Conservation (phyloP, 768 basidiomycete genomes). For the Lepiota brunneoincarnata region DNA sequence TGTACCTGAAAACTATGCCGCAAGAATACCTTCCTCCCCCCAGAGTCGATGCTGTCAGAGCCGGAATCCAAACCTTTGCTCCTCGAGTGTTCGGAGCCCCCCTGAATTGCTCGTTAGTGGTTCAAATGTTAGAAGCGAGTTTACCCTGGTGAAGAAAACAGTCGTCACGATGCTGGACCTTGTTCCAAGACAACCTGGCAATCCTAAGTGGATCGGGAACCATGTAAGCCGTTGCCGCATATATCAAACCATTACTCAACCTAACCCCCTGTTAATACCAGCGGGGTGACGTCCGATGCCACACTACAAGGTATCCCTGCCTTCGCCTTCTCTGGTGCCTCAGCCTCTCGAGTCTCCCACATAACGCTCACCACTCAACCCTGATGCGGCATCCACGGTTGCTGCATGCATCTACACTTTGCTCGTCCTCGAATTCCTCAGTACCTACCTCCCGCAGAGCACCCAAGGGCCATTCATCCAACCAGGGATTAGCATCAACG, state of each 20-base stretch:
- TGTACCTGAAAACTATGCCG: not conserved
- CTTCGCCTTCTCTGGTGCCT: constrained; percentile 42
- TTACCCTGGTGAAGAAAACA: not conserved
- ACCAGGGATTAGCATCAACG: constrained; percentile 39
- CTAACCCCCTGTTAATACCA: constrained; percentile 16
- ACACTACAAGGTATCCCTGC: constrained; percentile 47
- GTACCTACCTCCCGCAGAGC: constrained; percentile 27
- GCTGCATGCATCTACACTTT: constrained; percentile 41
- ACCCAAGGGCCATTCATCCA: constrained; percentile 37
- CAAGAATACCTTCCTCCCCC: not conserved
- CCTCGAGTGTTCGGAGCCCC: constrained; percentile 36
- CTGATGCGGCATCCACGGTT: constrained; percentile 30
- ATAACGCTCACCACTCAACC: constrained; percentile 39
- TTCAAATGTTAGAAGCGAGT: constrained; percentile 43
- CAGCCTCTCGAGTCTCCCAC: constrained; percentile 44
- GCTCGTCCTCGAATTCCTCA: constrained; percentile 41
- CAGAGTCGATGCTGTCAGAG: constrained; percentile 34
- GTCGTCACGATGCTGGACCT: not conserved
- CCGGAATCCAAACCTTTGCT: constrained; percentile 43
- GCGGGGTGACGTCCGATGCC: constrained; percentile 49
- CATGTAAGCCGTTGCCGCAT: constrained; percentile 27
- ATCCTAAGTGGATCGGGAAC: constrained; percentile 37
- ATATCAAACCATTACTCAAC: not conserved
- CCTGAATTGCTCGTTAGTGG: constrained; percentile 44
- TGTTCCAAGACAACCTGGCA: constrained; percentile 30